Conservation (phyloP, 441 rosid genomes). For the Euphorbia schlechtendalii region DNA sequence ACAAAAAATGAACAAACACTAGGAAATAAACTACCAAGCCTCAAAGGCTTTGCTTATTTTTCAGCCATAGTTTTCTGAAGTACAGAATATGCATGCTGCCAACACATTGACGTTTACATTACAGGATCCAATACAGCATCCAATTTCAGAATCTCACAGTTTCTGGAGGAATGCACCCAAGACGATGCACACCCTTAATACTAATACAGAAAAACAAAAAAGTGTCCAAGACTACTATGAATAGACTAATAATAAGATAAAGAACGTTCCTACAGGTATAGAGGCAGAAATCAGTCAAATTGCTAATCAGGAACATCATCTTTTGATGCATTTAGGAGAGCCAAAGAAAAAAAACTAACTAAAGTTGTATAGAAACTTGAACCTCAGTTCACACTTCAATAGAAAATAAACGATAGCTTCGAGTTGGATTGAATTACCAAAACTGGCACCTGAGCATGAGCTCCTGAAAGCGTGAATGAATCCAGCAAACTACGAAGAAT, state of each 20-base stretch:
- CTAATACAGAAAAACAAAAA: not conserved
- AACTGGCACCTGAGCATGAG: constrained; percentile 72
- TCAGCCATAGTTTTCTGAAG: not conserved
- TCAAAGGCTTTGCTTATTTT: not conserved
- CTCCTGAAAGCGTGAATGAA: constrained; percentile 71
- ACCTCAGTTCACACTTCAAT: not conserved
- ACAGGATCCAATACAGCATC: not conserved
- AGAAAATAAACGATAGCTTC: constrained; percentile 13
- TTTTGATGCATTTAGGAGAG: not conserved
- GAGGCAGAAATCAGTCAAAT: not conserved
- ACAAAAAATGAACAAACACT: not conserved
- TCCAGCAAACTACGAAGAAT: constrained; percentile 96
- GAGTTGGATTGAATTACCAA: constrained; percentile 18
- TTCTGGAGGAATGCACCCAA: constrained; percentile 2
- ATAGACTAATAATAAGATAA: not conserved
- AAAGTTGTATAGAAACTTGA: constrained; percentile 6
- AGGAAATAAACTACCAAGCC: not conserved
- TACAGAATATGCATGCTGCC: not conserved
- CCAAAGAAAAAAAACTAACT: not conserved
- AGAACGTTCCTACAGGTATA: not conserved
- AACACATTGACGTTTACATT: not conserved
- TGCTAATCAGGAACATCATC: not conserved
- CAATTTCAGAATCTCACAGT: not conserved
- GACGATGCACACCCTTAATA: not conserved
- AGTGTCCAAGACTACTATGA: not conserved